Evolutionary conservation across 2,329 filamentous ascomycete species (phyloP).

Genomic region (Aspergillus cejpii): DNA sequence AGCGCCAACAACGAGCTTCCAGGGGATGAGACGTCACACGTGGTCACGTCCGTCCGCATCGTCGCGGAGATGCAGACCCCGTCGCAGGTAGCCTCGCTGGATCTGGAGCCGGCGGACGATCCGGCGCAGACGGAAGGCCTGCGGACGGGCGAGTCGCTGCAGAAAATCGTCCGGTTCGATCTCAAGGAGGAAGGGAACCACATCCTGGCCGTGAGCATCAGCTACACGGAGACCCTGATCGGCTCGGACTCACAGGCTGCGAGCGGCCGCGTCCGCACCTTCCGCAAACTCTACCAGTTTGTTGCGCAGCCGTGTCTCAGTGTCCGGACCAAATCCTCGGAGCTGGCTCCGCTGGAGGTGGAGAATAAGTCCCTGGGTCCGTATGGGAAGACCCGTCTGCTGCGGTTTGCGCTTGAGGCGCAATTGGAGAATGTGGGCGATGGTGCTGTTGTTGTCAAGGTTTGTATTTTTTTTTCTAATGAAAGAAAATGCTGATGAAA

Average conservation of each 20-base stretch:
- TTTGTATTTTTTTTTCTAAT: slow-evolving; percentile 23
- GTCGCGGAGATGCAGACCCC: slow-evolving; percentile 95
- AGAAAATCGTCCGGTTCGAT: slow-evolving; percentile 76
- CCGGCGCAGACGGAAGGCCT: slow-evolving; percentile 35
- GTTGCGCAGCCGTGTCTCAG: slow-evolving; percentile 83
- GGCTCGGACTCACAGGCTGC: slow-evolving; percentile 42
- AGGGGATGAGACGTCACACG: slow-evolving; percentile 35
- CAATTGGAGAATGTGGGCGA: slow-evolving; percentile 94
- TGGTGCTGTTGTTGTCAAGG: slow-evolving; percentile 70
- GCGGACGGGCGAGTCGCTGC: slow-evolving; percentile 57
- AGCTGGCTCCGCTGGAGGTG: slow-evolving; percentile 46
- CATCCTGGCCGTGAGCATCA: slow-evolving; percentile 86
- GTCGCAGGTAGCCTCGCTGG: slow-evolving; percentile 61
- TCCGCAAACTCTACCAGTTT: slow-evolving; percentile 94
- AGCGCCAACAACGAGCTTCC: slow-evolving; percentile 85
- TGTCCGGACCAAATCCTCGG: slow-evolving; percentile 80
- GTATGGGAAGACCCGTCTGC: slow-evolving; percentile 37
- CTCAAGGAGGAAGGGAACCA: slow-evolving; percentile 92
- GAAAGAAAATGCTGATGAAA: too few relatives aligned
- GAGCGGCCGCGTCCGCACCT: slow-evolving; percentile 66
- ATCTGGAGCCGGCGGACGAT: slow-evolving; percentile 46
- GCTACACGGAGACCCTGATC: slow-evolving; percentile 76
- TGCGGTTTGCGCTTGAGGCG: slow-evolving; percentile 74
- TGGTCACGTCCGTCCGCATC: slow-evolving; percentile 70
- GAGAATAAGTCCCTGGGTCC: slow-evolving; percentile 42